Evolutionary conservation across 345 rosid genomes (phyloP), one percentile per base, ranked within the genome.

Genomic region (Moringa oleifera): DNA sequence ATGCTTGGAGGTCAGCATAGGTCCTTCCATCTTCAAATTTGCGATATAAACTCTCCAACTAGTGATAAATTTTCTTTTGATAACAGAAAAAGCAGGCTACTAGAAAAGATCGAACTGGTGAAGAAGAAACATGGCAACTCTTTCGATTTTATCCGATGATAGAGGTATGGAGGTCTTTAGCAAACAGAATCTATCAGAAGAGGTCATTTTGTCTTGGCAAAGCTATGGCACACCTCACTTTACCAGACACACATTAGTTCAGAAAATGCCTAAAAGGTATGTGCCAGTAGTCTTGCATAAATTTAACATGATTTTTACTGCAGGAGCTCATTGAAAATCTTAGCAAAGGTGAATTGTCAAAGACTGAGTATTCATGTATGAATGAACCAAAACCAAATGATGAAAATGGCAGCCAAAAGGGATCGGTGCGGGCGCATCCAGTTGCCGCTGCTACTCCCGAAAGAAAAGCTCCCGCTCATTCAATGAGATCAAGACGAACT

Each of bases 101-200:
- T 52, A 85, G 98, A 65, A 85, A 86, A 68, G 98, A 93, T 67
- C 77, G 96, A 68, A 75, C 82, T 31, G 91, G 81, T 18, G 97
- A 93, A 62, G 98, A 92, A 80, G 90, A 87, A 82, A 80, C 90
- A 24, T 93, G 98, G 98, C 86, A 79, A 67, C 80, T 89, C 7
- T 93, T 83, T 66, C 86, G 95, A 58, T 93, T 93, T 77, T 93
- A 82, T 76, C 98, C 98, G 46, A 59, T 93, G 78, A 11, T 89
- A 63, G 97, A 93, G 98, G 98, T 87, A 81, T 36, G 66, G 55
- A 28, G 19, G n/a, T 56, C 31, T 24, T 11, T 21, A 25, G 54
- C 59, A 16, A 41, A 41, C 9, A 41, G 1, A 41, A 41, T 41
- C 13, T 41, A 41, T 15, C 3, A 28, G 33, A 28, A 28, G n/a